Evolutionary conservation across 768 basidiomycete species (phyloP).

Genomic region (Russula olivacea): DNA sequence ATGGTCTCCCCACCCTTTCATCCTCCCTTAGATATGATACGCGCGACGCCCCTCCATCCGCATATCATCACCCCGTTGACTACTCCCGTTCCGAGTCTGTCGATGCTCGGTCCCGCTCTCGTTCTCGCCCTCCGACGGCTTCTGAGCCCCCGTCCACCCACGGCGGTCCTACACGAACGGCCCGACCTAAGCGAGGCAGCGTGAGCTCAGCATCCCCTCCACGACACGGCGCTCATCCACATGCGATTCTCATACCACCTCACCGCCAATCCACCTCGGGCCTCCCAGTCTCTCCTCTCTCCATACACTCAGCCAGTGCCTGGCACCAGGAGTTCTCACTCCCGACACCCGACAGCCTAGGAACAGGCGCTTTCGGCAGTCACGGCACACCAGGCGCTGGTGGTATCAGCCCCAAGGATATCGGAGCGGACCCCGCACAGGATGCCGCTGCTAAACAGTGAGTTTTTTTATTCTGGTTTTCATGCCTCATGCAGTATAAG

Average conservation of each 20-base stretch:
- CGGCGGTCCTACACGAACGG: slow-evolving; percentile 40
- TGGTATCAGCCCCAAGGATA: slow-evolving; percentile 34
- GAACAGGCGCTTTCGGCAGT: slow-evolving; percentile 19
- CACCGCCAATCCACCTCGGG: slow-evolving; percentile 27
- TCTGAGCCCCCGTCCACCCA: slow-evolving; percentile 27
- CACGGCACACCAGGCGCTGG: slow-evolving; percentile 24
- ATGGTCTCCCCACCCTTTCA: slow-evolving; percentile 33
- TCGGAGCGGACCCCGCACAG: slow-evolving; percentile 25
- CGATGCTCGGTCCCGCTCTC: slow-evolving; percentile 30
- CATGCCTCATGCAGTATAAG: background rate
- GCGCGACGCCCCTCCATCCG: slow-evolving; percentile 28
- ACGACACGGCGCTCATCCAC: slow-evolving; percentile 38
- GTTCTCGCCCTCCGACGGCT: slow-evolving; percentile 46
- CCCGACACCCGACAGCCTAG: slow-evolving; percentile 32
- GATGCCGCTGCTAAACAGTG: slow-evolving; percentile 39
- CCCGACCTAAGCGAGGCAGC: slow-evolving; percentile 48
- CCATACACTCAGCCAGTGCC: slow-evolving; percentile 21
- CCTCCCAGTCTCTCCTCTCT: slow-evolving; percentile 31
- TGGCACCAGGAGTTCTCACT: slow-evolving; percentile 26
- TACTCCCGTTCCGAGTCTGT: slow-evolving; percentile 25
- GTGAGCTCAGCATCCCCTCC: slow-evolving; percentile 54
- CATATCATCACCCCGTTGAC: slow-evolving; percentile 30
- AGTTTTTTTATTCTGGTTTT: slow-evolving; percentile 19
- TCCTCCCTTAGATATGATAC: slow-evolving; percentile 35
- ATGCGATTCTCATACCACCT: slow-evolving; percentile 65